Conservation (phyloP, 108 stramenopile species). For the Fistulifera solaris region DNA sequence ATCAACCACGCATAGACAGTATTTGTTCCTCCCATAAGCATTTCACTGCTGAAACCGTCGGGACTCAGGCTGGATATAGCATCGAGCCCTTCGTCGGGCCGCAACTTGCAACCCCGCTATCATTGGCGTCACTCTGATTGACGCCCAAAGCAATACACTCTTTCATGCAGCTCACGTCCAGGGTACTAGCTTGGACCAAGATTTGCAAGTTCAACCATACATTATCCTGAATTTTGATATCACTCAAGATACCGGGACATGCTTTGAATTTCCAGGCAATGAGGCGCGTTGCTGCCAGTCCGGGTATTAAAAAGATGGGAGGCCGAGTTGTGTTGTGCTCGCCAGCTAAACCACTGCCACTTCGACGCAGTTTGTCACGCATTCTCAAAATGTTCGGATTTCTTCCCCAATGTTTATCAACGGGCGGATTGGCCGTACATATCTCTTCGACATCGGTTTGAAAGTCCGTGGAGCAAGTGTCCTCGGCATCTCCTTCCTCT, state of each 20-base stretch:
- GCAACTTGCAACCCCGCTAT: slow-evolving; percentile 67
- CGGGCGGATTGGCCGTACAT: not conserved
- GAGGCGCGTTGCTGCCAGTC: slow-evolving; percentile 72
- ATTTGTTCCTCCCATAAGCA: slow-evolving; percentile 73
- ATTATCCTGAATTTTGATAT: slow-evolving; percentile 80
- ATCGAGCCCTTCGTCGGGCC: slow-evolving; percentile 84
- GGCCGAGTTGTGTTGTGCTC: slow-evolving; percentile 37
- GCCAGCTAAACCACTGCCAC: slow-evolving; percentile 20
- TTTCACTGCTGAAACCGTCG: slow-evolving; percentile 42
- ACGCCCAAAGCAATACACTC: slow-evolving; percentile 67
- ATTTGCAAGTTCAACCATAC: slow-evolving; percentile 79
- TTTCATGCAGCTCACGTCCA: slow-evolving; percentile 57
- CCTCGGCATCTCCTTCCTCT: not conserved
- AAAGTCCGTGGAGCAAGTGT: not conserved
- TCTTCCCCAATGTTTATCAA: slow-evolving; percentile 78
- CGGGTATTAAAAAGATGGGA: slow-evolving; percentile 78
- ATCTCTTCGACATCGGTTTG: not conserved
- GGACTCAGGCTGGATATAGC: slow-evolving; percentile 70
- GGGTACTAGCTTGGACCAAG: slow-evolving; percentile 71
- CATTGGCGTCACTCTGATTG: slow-evolving; percentile 70
- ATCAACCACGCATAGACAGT: slow-evolving; percentile 84
- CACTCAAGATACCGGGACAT: slow-evolving; percentile 48
- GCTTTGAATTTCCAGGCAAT: slow-evolving; percentile 71
- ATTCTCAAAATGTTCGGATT: slow-evolving; percentile 50
- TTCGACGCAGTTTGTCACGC: slow-evolving; percentile 44